Evolutionary conservation across 1,139 yeast species (phyloP), one percentile per base, ranked within the genome.

Genomic region (Wickerhamomyces sp.): DNA sequence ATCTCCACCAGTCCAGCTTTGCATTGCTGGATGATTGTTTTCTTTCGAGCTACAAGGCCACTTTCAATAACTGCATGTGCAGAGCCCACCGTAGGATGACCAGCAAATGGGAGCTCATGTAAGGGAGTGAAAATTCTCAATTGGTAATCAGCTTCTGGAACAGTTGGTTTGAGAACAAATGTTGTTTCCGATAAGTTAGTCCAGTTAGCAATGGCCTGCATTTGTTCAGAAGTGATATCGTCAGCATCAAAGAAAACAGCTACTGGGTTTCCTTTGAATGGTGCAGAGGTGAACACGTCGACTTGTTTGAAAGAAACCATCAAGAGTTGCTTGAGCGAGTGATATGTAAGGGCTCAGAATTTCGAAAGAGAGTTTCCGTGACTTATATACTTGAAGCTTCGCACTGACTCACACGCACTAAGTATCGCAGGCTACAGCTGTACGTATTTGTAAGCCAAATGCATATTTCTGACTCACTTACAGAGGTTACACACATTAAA

Each of bases 21-120:
- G 49, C 78, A 73, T 44, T 74, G 68, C 50, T 72, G 78, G 21
- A 58, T 42, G 12, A 71, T 35, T 32, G 14, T 55, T 21, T 12
- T n/a, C 45, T n/a, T 45, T 46, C 9, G 38, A 26, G 3, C 63
- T 2, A 41, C 32, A 5, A 45, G 5, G 2, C 46, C 49, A 2
- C 43, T 35, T 36, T 48, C 47, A 13, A 65, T 47, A 24, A 64
- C 57, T 1, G 77, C 76, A 50, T 55, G 60, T 26, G 74, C 68
- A 0, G 78, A 61, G 3, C 81, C 82, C 22, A 76, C 48, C 0
- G 80, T 76, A 3, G 82, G 82, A 48, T 76, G 82, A 1, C 83
- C 82, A 1, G 81, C 81, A 59, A 76, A 76, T 3, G 79, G 78
- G 28, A 77, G 52, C 48, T 76, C 82, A 1, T 38, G 34, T 3